Evolutionary conservation across 2,329 filamentous ascomycete genomes (phyloP).

Genomic region (Cladophialophora yegresii): DNA sequence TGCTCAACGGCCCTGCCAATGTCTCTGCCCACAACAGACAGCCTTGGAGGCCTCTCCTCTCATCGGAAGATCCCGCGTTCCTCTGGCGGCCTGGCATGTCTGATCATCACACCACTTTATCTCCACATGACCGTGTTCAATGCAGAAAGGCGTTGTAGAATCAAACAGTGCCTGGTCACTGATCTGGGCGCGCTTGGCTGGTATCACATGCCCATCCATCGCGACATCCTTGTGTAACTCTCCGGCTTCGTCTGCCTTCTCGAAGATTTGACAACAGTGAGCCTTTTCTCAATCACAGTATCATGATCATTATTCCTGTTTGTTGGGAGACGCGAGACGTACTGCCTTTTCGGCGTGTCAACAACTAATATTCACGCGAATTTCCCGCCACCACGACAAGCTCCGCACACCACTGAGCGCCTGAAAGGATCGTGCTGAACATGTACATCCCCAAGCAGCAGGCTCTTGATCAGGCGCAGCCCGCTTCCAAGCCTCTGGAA

Average conservation of each 20-base stretch:
- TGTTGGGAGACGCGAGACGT: not conserved
- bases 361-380: not conserved
- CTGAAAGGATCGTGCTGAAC: not conserved
- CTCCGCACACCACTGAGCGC: too few relatives aligned
- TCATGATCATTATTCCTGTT: not conserved
- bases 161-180: not conserved
- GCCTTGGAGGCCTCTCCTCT: not conserved
- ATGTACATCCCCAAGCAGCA: constrained; percentile 26
- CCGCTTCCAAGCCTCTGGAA: not conserved
- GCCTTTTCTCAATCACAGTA: not conserved
- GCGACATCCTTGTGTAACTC: constrained; percentile 12
- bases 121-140: constrained; percentile 1
- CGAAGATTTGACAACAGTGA: not conserved
- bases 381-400: not conserved
- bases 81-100: not conserved
- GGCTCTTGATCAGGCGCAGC: not conserved
- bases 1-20: not conserved
- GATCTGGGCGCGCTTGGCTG: not conserved
- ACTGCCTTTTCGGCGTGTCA: not conserved
- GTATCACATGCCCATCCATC: constrained; percentile 13
- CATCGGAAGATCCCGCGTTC: not conserved
- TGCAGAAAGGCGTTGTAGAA: not conserved
- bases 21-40: not conserved
- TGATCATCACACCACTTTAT: not conserved
- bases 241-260: constrained; percentile 1